Conservation (phyloP, 2,329 filamentous ascomycete genomes). For the Fonsecaea pedrosoi region DNA sequence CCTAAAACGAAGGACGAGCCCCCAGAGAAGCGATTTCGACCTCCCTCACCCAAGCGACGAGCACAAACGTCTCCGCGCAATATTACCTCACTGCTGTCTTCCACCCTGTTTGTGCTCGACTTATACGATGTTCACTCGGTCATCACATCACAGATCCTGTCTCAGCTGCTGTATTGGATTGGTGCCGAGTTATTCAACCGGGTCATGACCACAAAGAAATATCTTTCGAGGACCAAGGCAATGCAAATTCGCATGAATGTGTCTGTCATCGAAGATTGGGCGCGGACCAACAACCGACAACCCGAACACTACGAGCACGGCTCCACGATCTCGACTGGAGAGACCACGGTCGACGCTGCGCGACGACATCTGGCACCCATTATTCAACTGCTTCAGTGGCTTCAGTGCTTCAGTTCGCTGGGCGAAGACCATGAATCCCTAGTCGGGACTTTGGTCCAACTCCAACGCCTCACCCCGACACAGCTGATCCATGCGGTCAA, state of each 20-base stretch:
- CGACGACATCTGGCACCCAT: slow-evolving; percentile 85
- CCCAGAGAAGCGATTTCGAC: slow-evolving; percentile 85
- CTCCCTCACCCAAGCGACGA: slow-evolving; percentile 89
- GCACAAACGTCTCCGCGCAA: slow-evolving; percentile 93
- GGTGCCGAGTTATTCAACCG: slow-evolving; percentile 96
- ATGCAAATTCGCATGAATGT: slow-evolving; percentile 99
- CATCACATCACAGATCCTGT: slow-evolving; percentile 87
- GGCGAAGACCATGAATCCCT: slow-evolving; percentile 89
- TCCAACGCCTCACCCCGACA: slow-evolving; percentile 81
- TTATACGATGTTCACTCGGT: slow-evolving; percentile 99
- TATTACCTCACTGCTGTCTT: slow-evolving; percentile 92
- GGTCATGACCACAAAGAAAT: slow-evolving; percentile 95
- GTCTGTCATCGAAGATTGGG: slow-evolving; percentile 94
- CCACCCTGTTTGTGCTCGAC: slow-evolving; percentile 94
- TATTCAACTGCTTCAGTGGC: slow-evolving; percentile 93
- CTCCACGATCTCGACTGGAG: slow-evolving; percentile 81
- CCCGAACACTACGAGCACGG: slow-evolving; percentile 96
- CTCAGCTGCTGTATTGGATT: slow-evolving; percentile 95
- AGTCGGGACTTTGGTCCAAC: slow-evolving; percentile 84
- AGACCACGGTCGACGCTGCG: slow-evolving; percentile 83
- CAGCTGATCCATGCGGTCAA: slow-evolving; percentile 91
- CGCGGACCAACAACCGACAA: slow-evolving; percentile 86
- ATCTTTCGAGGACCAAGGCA: slow-evolving; percentile 92
- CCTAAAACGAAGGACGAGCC: slow-evolving; percentile 86
- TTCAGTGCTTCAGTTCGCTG: slow-evolving; percentile 95